Evolutionary conservation across 495 filamentous ascomycete species (phyloP), one percentile per base, ranked within the genome.

Genomic region (Xylaria sp.): DNA sequence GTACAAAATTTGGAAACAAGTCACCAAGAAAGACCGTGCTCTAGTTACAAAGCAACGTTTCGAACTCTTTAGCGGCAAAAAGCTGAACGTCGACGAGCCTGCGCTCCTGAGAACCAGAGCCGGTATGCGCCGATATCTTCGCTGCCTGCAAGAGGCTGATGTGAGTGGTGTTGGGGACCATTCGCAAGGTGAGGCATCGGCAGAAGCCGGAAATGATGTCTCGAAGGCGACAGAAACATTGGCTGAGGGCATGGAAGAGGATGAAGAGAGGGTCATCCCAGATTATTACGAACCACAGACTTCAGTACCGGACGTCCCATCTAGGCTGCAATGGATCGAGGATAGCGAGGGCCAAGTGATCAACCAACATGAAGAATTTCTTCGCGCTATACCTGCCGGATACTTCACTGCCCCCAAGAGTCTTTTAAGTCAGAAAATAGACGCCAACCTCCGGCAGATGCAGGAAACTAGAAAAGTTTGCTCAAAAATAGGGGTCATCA

Each of bases 1-100:
- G 74, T 97, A 95, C 83, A 97, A 97, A 77, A 93, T 94, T 50
- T 99, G 96, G 96, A 99, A 98, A 83, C 95, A 97, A 79, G 93
- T 97, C 46, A 99, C 96, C 3, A 98, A 98, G 81, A 97, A 97
- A 78, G 94, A 97, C 71, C 90, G 96, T 57, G 96, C 96, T n/a
- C 83, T 92, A 17, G 89, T 95, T 48, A 94, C 96, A 12, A 90
- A 87, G 69, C 87, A 91, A 70, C 85, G 96, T 31, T 91, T 95
- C 80, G 91, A 93, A 58, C 86, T 98, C 26, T 95, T 99, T 77
- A 89, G 90, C 69, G 91, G 90, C 44, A 90, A 95, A 73, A 93
- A 88, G 78, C 84, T 99, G 24, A 97, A 97, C 74, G 75, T 87
- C 6, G 96, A 99, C 5, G 93, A 95, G 73, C 94, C 93, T 17